A percentile compares a stretch with the other conserved stretches of the same genome.
Conservation (phyloP, 2,329 filamentous ascomycete genomes). For the Achaetomium macrosporum region DNA sequence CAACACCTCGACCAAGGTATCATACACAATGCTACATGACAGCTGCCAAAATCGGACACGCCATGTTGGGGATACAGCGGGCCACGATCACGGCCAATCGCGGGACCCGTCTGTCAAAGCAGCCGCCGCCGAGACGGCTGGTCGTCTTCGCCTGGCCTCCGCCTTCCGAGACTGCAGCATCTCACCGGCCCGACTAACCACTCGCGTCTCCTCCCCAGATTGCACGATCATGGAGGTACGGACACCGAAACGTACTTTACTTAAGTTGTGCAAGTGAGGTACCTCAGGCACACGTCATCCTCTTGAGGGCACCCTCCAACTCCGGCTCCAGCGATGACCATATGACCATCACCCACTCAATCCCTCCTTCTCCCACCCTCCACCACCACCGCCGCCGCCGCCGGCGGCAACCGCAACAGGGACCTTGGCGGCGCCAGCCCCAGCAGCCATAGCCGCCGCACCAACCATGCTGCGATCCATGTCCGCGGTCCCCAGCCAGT, state of each 20-base stretch:
- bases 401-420: conserved; percentile 25
- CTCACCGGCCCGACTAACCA: neutral
- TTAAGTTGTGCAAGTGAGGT: too few species aligned
- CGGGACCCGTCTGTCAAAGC: neutral
- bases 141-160: neutral
- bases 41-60: neutral
- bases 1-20: neutral
- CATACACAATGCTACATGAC: neutral
- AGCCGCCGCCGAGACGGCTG: conserved; percentile 13
- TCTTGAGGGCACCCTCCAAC: too few species aligned
- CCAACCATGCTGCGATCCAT: conserved; percentile 44
- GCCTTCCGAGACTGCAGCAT: neutral
- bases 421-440: conserved; percentile 32
- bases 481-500: conserved; percentile 69
- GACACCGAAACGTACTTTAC: too few species aligned
- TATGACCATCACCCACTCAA: conserved; percentile 23
- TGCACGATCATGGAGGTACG: neutral
- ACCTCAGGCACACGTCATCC: neutral
- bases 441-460: conserved; percentile 38
- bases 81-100: conserved; percentile 4
- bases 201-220: neutral
- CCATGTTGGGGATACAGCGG: neutral
- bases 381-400: conserved; percentile 37
- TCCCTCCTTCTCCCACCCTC: conserved; percentile 56
- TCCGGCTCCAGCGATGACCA: neutral